Evolutionary conservation across 257 asterid species (phyloP), one percentile per base, ranked within the genome.

Genomic region (Solanum gracilifrons): DNA sequence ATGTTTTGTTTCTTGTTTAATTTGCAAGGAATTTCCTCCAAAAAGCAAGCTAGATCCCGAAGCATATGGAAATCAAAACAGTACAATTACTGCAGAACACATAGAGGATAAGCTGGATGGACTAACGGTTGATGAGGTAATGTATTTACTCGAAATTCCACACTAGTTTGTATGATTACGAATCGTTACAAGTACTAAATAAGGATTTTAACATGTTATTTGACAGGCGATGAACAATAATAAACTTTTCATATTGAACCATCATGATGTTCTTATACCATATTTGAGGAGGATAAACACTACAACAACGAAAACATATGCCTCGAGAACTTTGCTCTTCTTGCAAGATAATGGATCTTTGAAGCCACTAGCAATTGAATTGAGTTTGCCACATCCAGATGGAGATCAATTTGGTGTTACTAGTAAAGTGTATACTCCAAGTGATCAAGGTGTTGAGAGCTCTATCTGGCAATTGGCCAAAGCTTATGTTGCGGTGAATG

Each of bases 381-480:
- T 88, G 29, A 88, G 90, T 64, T 74, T 84, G 88, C 33, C 73
- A 25, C 73, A 64, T 64, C 33, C 73, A 64, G 33, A 64, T 64
- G 73, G 73, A 25, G 73, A 88, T 75, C 29, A 55, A 60, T 88
- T 41, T 58, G 90, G 90, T 71, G 87, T 60, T 13, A 75, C 36
- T 16, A 84, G 88, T 20, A 84, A 84, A 88, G 90, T 88, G 33
- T 88, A 88, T 82, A 88, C 87, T 12, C 90, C 88, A 29, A 87
- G 85, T 15, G 90, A 84, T 73, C 76, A 85, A 69, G 88, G 88
- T 10, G 88, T 84, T 8, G 88, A 88, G 32, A 43, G 66, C 23
- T 27, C 68, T 21, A 35, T 88, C 18, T 88, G 90, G 90, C 86
- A 88, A 85, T 84, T 88, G 46, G 90, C 90, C n/a, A 88, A 88